These are phyloP conservation scores for Scenedesmus sp. DNA, from an alignment of 163 green algal genomes.

Conservation along the genomic window DNA sequence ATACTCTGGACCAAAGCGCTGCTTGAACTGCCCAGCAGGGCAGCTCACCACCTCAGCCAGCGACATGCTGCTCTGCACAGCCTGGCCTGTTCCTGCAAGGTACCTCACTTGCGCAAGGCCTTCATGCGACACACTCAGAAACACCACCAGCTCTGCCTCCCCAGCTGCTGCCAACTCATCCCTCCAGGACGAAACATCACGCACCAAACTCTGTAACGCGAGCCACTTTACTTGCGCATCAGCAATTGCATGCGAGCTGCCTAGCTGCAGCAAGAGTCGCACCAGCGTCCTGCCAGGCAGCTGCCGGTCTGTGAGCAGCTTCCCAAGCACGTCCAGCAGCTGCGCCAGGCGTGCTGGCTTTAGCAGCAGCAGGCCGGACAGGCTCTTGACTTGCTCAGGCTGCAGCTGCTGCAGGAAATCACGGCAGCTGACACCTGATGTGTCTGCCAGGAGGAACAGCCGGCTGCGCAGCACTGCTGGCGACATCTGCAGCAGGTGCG, in stretches of 20 bases:
- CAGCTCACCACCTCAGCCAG: background rate
- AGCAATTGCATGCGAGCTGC: background rate
- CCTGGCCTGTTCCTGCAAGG: background rate
- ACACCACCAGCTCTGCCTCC: background rate
- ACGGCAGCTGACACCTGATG: background rate
- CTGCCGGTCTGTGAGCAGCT: background rate
- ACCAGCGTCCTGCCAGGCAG: background rate
- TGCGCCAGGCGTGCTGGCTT: background rate
- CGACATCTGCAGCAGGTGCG: background rate
- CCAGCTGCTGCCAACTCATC: background rate
- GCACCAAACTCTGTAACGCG: background rate
- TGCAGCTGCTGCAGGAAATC: conserved; percentile 22
- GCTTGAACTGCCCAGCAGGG: background rate
- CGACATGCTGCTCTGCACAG: background rate
- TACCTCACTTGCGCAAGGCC: conserved; percentile 26
- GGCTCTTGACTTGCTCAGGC: conserved; percentile 10
- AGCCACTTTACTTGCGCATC: conserved; percentile 25
- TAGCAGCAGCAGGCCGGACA: conserved; percentile 21
- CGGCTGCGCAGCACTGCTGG: conserved; percentile 20
- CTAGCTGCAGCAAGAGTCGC: conserved; percentile 19
- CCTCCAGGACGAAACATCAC: background rate
- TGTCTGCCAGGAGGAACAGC: conserved; percentile 14
- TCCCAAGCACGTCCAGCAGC: background rate
- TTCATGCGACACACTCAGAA: conserved; percentile 14
- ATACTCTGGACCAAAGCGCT: background rate